These are phyloP conservation scores for Rhizoctonia solani DNA, from an alignment of 1,284 basidiomycete species.

Conservation along the genomic window DNA sequence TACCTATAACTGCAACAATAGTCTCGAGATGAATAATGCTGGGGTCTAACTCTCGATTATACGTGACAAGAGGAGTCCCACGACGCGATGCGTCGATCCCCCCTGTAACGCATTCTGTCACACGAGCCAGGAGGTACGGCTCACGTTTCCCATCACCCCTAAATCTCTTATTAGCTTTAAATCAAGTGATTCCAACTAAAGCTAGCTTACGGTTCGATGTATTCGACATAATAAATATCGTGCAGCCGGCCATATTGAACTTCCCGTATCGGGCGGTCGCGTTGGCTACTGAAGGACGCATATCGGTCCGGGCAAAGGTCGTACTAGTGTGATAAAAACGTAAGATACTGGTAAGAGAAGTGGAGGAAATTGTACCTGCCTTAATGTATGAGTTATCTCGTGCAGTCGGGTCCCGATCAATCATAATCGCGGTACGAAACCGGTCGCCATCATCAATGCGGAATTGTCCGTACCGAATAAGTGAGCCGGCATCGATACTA, in stretches of 20 bases:
- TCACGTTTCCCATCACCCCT: background rate
- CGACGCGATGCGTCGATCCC: conserved; percentile 9
- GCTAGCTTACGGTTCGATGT: background rate
- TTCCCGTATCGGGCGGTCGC: background rate
- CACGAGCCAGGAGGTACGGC: conserved; percentile 1
- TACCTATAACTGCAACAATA: background rate
- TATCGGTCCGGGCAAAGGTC: conserved; percentile 3
- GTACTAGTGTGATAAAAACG: background rate
- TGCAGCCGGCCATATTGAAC: conserved; percentile 3
- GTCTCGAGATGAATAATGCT: conserved; percentile 6
- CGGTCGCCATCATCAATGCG: conserved; percentile 11
- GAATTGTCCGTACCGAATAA: conserved; percentile 12
- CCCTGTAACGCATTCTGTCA: conserved; percentile 1
- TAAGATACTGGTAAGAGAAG: background rate
- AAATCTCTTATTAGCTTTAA: background rate
- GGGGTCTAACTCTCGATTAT: background rate
- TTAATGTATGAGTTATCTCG: conserved; percentile 20
- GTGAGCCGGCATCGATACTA: background rate
- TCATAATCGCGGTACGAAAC: background rate
- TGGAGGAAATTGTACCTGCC: background rate
- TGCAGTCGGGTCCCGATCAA: background rate
- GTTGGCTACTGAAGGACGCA: background rate
- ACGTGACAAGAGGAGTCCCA: conserved; percentile 3
- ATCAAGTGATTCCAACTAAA: background rate
- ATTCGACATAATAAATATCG: conserved; percentile 21